phyloP scores from a whole-genome alignment of 1,284 basidiomycete species.

The Fomitopsis betulina region DNA sequence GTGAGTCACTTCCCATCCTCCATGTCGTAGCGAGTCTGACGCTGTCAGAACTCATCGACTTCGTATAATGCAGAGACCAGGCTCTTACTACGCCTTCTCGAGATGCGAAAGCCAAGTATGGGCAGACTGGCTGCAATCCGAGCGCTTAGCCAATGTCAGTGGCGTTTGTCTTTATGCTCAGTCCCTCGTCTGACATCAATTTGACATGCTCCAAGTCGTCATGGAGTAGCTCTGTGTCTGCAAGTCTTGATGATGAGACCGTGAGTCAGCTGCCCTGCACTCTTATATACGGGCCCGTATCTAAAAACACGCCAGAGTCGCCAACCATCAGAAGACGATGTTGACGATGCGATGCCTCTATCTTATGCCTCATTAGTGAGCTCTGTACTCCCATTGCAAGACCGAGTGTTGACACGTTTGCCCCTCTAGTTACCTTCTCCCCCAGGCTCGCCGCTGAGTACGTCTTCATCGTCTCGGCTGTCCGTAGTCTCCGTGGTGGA shows the following conservation, averaged over 20 bases:
- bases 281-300: too few relatives aligned
- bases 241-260: constrained; percentile 14
- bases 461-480: constrained; percentile 22
- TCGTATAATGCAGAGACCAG: constrained; percentile 21
- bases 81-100: constrained; percentile 19
- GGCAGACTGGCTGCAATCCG: constrained; percentile 23
- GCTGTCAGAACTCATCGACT: constrained; percentile 1
- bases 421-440: constrained; percentile 18
- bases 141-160: constrained; percentile 20
- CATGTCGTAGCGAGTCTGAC: constrained; percentile 2
- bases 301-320: neutral
- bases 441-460: constrained; percentile 21
- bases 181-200: neutral
- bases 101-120: constrained; percentile 19
- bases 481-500: constrained; percentile 20
- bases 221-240: constrained; percentile 17
- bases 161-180: neutral
- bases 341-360: constrained; percentile 4
- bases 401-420: neutral
- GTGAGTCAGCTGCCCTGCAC: constrained; percentile 2
- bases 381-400: neutral
- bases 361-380: constrained; percentile 9
- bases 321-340: neutral
- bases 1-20: constrained; percentile 14
- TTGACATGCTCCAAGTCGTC: constrained; percentile 15